Base-by-base conservation (phyloP, 1,284 basidiomycete genomes). In the Bondarzewia mesenterica region DNA sequence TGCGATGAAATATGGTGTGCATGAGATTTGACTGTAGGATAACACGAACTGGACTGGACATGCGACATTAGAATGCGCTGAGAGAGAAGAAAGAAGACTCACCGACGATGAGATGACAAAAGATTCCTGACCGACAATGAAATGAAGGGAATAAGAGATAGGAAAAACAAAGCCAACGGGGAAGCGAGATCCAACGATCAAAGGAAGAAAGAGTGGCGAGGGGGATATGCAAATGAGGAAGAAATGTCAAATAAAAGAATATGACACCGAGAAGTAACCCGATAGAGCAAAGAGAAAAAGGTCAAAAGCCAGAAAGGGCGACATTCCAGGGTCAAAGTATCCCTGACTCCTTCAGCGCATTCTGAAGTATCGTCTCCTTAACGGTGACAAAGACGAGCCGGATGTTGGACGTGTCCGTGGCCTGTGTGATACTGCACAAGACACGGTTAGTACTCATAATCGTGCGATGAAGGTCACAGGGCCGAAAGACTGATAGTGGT, bases 331-430 rank as follows among this genome's bases (percentile, higher is more conserved):
- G 22, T 50, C 56, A 77, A 51, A 90, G 75, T 54, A 90, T 89
- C 42, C 87, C 87, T 0, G 85, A 88, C 58, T 91, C 89, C 61
- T 88, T 85, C 16, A 91, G 70, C 1, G 89, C 87, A 60, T 92
- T 92, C 67, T 93, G 90, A 51, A 95, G 63, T 53, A 96, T 94
- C n/a, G 93, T 95, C 72, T 98, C 95, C 70, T 97, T 97, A 53
- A 97, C 93, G 0, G 94, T 93, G 0, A 93, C 93, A 58, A 98
- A 97, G 7, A 98, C 93, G 0, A 97, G 77, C 55, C 90, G 78
- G 53, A 98, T 83, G 61, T 89, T 89, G 5, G 75, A 75, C 21
- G 85, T 89, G 62, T 89, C 87, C 40, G 86, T 89, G 36, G 85
- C 86, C 63, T 88, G 85, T 12, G 86, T 89, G 49, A 89, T 63